These are phyloP conservation scores for Leptosphaerulina australis DNA, from an alignment of 2,329 filamentous ascomycete genomes.

Conservation along the genomic window DNA sequence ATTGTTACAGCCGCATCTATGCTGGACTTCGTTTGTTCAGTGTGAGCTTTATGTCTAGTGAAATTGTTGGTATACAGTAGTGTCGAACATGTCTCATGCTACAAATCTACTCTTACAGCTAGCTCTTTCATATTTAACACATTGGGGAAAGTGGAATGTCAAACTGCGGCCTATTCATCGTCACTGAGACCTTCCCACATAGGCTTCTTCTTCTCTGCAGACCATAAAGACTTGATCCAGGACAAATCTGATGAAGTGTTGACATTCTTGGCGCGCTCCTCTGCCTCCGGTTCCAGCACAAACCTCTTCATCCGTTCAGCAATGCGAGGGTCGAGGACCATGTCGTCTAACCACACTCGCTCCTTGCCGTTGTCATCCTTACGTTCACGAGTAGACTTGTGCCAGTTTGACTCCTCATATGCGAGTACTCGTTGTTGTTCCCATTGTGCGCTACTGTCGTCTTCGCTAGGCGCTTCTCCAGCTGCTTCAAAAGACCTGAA, in stretches of 20 bases:
- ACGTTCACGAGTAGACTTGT: slow-evolving; percentile 71
- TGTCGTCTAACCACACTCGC: slow-evolving; percentile 74
- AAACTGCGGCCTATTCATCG: slow-evolving; percentile 28
- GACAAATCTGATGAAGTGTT: slow-evolving; percentile 27
- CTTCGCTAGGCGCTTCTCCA: slow-evolving; percentile 33
- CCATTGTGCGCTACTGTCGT: slow-evolving; percentile 47
- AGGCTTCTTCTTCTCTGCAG: slow-evolving; percentile 42
- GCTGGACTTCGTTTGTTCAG: not conserved
- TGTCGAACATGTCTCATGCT: slow-evolving; percentile 30
- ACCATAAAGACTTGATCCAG: slow-evolving; percentile 42
- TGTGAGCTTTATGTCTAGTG: not conserved
- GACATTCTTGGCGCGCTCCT: slow-evolving; percentile 62
- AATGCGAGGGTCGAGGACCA: slow-evolving; percentile 79
- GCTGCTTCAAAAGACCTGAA: slow-evolving; percentile 54
- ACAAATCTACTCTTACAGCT: slow-evolving; percentile 42
- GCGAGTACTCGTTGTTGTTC: slow-evolving; percentile 71
- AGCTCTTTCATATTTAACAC: slow-evolving; percentile 26
- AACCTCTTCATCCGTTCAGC: slow-evolving; percentile 81
- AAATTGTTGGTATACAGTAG: slow-evolving; percentile 19
- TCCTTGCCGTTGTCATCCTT: slow-evolving; percentile 58
- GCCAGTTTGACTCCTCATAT: slow-evolving; percentile 81
- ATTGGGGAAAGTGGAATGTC: slow-evolving; percentile 29
- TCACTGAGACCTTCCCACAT: slow-evolving; percentile 43
- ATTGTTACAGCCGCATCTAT: not conserved
- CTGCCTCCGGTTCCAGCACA: slow-evolving; percentile 70